These are phyloP conservation scores for Debaryomyces fabryi DNA, from an alignment of 1,139 yeast species.

Conservation along the genomic window DNA sequence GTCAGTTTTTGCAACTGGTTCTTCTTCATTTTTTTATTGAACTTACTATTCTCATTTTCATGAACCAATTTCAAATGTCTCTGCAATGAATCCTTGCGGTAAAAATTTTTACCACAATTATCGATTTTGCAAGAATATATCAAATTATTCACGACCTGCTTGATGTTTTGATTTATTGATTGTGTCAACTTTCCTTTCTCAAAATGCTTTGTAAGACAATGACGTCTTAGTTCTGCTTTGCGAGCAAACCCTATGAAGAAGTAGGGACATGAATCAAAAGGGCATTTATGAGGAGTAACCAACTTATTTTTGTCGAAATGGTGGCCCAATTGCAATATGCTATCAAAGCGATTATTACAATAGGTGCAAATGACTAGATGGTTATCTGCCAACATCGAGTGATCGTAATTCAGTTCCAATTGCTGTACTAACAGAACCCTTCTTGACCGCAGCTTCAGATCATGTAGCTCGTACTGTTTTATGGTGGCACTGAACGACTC, in stretches of 20 bases:
- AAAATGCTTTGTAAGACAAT: conserved; percentile 58
- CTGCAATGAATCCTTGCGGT: conserved; percentile 58
- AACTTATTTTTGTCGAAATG: conserved; percentile 14
- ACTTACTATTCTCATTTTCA: conserved; percentile 16
- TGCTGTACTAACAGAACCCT: background rate
- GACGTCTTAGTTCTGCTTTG: conserved; percentile 62
- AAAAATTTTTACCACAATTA: conserved; percentile 55
- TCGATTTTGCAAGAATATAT: conserved; percentile 20
- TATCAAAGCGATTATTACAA: conserved; percentile 10
- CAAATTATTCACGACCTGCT: conserved; percentile 15
- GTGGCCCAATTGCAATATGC: conserved; percentile 10
- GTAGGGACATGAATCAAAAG: conserved; percentile 62
- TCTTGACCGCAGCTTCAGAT: background rate
- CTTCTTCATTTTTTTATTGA: conserved; percentile 13
- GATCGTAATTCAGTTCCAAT: background rate
- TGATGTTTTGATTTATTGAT: conserved; percentile 16
- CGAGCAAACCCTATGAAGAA: conserved; percentile 60
- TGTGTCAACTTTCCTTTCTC: conserved; percentile 20
- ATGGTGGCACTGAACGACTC: background rate
- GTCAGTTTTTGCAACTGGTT: conserved; percentile 3
- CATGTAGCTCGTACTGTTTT: background rate
- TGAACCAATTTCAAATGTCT: conserved; percentile 60
- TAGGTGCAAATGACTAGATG: conserved; percentile 11
- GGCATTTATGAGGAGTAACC: conserved; percentile 39
- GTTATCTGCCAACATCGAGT: background rate